A percentile compares a stretch with the other conserved stretches of the same genome.
These are phyloP conservation scores for Alternaria sp. DNA, from an alignment of 2,329 filamentous ascomycete genomes.

Conservation along the genomic window DNA sequence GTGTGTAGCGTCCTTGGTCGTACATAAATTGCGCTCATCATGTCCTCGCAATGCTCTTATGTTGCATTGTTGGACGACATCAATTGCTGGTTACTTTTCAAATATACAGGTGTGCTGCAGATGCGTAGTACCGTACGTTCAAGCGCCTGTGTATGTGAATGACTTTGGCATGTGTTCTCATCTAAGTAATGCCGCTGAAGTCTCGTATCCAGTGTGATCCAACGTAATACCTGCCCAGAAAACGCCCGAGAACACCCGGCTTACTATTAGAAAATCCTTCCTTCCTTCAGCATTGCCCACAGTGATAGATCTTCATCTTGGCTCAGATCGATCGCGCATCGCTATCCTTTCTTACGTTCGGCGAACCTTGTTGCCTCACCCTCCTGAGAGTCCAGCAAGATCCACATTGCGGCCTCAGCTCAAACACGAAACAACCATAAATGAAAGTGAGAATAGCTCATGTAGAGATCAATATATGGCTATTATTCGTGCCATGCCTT, in stretches of 20 bases:
- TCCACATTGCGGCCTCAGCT: neutral
- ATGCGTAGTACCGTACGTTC: neutral
- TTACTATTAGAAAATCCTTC: neutral
- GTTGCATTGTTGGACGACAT: neutral
- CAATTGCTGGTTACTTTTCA: neutral
- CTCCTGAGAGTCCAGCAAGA: neutral
- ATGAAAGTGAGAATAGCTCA: neutral
- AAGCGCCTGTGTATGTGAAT: neutral
- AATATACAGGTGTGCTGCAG: neutral
- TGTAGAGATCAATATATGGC: neutral
- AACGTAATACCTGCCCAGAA: neutral
- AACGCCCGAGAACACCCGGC: neutral
- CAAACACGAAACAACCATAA: neutral
- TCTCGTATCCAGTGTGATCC: neutral
- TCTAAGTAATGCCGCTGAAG: slow-evolving; percentile 1
- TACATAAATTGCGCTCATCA: neutral
- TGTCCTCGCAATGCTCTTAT: neutral
- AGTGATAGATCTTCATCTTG: neutral
- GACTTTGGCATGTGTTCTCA: neutral
- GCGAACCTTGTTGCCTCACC: neutral
- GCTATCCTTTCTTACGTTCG: neutral
- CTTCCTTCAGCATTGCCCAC: neutral
- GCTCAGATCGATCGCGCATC: neutral
- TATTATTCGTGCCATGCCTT: neutral
- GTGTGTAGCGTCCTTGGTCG: neutral